Conservation (phyloP, 176 grass and related monocot genomes). For the Bromus sterilis region DNA sequence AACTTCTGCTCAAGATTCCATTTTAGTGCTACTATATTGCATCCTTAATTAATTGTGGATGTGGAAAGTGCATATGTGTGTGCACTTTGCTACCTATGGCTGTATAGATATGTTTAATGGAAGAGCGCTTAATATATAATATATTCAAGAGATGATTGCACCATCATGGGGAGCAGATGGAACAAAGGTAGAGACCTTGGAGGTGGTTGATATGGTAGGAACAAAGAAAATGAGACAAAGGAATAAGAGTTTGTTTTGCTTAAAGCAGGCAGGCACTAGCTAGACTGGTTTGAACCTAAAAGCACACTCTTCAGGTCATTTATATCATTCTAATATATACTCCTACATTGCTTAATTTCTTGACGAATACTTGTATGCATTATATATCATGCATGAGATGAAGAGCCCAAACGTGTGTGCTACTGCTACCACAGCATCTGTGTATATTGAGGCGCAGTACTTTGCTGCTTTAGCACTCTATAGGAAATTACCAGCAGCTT, state of each 20-base stretch:
- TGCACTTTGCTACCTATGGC: slow-evolving; percentile 25
- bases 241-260: slow-evolving; percentile 42
- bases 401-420: not conserved
- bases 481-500: slow-evolving; percentile 2
- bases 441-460: not conserved
- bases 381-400: not conserved
- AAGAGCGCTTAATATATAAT: slow-evolving; percentile 13
- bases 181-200: slow-evolving; percentile 73
- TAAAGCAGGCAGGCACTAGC: slow-evolving; percentile 41
- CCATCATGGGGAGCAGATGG: slow-evolving; percentile 69
- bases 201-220: slow-evolving; percentile 52
- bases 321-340: not conserved
- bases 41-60: slow-evolving; percentile 17
- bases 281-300: slow-evolving; percentile 28
- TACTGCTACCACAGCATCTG: not conserved
- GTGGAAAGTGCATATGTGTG: slow-evolving; percentile 15
- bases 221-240: slow-evolving; percentile 53
- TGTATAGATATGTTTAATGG: slow-evolving; percentile 23
- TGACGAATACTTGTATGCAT: not conserved
- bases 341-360: not conserved
- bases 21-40: slow-evolving; percentile 4
- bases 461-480: not conserved
- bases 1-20: slow-evolving; percentile 23
- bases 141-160: slow-evolving; percentile 52
- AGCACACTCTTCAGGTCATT: not conserved